phyloP scores from a whole-genome alignment of 2,329 filamentous ascomycete species.

The Colletotrichum tropicale region DNA sequence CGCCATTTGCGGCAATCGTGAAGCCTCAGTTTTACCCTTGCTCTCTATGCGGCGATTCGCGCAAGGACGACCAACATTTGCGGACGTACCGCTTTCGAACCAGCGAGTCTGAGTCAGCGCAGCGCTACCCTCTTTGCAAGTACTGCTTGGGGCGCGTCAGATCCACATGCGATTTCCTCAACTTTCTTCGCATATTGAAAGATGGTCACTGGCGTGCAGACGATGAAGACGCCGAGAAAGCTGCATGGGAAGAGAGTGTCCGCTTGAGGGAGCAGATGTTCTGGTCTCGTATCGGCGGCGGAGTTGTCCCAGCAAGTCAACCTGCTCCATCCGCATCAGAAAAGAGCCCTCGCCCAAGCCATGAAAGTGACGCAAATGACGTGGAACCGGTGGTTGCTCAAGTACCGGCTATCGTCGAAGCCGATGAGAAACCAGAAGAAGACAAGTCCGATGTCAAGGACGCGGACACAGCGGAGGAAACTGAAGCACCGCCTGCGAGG shows the following conservation, averaged over 20 bases:
- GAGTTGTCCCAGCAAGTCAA: constrained; percentile 73
- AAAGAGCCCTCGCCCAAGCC: constrained; percentile 19
- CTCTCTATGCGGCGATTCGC: constrained; percentile 84
- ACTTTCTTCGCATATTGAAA: constrained; percentile 88
- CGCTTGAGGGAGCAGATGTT: constrained; percentile 94
- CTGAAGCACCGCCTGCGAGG: background rate
- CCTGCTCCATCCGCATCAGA: constrained; percentile 20
- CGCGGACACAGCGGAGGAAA: background rate
- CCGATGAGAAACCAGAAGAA: background rate
- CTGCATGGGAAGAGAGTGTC: constrained; percentile 94
- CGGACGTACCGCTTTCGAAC: constrained; percentile 89
- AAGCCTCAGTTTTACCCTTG: constrained; percentile 71
- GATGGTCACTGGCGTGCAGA: constrained; percentile 91
- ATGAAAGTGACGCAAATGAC: constrained; percentile 9
- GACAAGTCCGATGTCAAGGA: background rate
- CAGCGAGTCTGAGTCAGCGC: constrained; percentile 83
- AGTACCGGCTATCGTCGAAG: background rate
- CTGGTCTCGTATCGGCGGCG: constrained; percentile 91
- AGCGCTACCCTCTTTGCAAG: constrained; percentile 86
- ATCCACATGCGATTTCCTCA: constrained; percentile 89
- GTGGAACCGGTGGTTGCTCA: background rate
- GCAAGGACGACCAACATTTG: constrained; percentile 72
- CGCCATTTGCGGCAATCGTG: constrained; percentile 51
- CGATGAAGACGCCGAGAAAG: constrained; percentile 81
- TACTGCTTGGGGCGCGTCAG: constrained; percentile 86